phyloP scores from a whole-genome alignment of 2,329 filamentous ascomycete genomes.

The Drechslerella stenobrocha region DNA sequence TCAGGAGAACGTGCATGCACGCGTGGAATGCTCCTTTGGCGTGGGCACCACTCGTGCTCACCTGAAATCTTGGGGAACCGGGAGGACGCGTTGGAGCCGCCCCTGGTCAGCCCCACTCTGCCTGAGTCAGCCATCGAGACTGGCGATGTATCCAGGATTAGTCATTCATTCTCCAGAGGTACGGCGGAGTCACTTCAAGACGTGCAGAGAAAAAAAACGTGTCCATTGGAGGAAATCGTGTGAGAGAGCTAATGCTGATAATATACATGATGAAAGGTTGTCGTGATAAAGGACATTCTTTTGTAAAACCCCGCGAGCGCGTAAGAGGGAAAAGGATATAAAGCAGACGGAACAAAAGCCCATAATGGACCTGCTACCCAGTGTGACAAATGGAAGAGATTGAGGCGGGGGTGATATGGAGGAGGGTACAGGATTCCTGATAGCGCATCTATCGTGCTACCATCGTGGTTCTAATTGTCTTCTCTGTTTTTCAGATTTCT shows the following conservation, averaged over 20 bases:
- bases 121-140: conserved; percentile 33
- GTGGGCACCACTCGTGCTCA: conserved; percentile 6
- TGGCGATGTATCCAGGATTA: no score
- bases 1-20: neutral
- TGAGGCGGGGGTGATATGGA: conserved; percentile 16
- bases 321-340: conserved; percentile 31
- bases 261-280: conserved; percentile 48
- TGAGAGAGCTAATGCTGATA: conserved; percentile 37
- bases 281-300: conserved; percentile 44
- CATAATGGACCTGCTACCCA: conserved; percentile 37
- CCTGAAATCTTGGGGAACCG: conserved; percentile 46
- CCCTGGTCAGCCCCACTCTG: conserved; percentile 29
- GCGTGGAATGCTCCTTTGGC: neutral
- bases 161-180: conserved; percentile 1
- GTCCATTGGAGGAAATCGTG: conserved; percentile 38
- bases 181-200: neutral
- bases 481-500: conserved; percentile 11
- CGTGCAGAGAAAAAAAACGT: conserved; percentile 1
- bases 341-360: conserved; percentile 9
- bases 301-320: conserved; percentile 41
- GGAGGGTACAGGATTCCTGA: conserved; percentile 8
- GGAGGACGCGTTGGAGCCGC: conserved; percentile 37
- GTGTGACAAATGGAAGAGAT: conserved; percentile 39
- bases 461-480: conserved; percentile 11
- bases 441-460: neutral